Conservation (phyloP, 176 grass and related monocot genomes). For the Aegilops sharonensis region DNA sequence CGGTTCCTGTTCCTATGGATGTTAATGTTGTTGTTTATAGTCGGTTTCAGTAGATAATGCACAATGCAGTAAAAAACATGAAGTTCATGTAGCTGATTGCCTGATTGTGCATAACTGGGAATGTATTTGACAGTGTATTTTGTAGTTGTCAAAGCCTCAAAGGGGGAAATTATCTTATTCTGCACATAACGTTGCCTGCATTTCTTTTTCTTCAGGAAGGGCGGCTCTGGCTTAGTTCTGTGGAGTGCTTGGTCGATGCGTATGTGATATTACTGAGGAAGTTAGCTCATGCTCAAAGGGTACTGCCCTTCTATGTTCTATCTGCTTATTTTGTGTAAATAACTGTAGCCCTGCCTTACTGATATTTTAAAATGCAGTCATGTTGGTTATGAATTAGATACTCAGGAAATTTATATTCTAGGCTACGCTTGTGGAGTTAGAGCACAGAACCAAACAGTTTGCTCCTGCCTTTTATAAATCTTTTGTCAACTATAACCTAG, state of each 20-base stretch:
- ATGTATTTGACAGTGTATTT: not conserved
- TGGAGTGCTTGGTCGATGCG: slow-evolving; percentile 75
- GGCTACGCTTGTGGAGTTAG: slow-evolving; percentile 4
- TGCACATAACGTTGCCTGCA: not conserved
- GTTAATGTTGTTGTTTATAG: not conserved
- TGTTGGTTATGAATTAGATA: slow-evolving; percentile 10
- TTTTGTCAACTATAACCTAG: slow-evolving; percentile 7
- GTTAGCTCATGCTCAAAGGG: slow-evolving; percentile 46
- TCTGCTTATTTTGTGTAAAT: slow-evolving; percentile 16
- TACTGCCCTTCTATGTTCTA: slow-evolving; percentile 28
- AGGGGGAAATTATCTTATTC: not conserved
- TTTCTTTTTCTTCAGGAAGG: slow-evolving; percentile 52
- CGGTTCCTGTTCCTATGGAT: not conserved
- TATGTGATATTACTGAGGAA: slow-evolving; percentile 78
- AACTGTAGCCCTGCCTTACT: not conserved
- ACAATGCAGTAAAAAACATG: not conserved
- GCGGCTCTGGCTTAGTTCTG: slow-evolving; percentile 54
- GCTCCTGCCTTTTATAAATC: not conserved
- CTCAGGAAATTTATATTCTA: not conserved
- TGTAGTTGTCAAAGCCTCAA: not conserved
- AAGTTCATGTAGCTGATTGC: not conserved
- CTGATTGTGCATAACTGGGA: slow-evolving; percentile 7
- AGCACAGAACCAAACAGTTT: not conserved
- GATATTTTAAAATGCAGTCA: slow-evolving; percentile 6
- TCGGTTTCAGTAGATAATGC: not conserved